A percentile compares a stretch with the other conserved stretches of the same genome.
Evolutionary conservation across 2,329 filamentous ascomycete species (phyloP).

Genomic region (Talaromyces sp.): DNA sequence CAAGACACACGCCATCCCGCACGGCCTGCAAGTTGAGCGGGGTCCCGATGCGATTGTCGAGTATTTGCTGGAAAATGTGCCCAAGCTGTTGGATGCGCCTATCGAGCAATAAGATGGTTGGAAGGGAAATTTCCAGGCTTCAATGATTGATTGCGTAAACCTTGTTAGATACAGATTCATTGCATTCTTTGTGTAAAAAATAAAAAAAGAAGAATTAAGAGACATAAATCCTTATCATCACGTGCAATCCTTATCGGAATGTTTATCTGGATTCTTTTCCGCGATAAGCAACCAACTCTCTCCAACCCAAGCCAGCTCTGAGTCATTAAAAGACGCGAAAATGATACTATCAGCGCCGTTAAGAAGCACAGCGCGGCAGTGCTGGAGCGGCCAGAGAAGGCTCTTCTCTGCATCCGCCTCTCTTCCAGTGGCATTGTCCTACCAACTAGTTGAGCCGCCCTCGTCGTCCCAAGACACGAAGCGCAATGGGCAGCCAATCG

Average conservation of each 20-base stretch:
- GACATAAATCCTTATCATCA: not conserved
- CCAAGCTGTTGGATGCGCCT: slow-evolving; percentile 26
- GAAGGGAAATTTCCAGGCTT: not conserved
- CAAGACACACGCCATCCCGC: slow-evolving; percentile 38
- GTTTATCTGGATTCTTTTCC: not conserved
- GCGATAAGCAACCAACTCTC: not conserved
- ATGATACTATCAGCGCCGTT: not conserved
- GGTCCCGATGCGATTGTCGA: slow-evolving; percentile 39
- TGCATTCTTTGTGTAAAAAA: not conserved
- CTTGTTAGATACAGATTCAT: not conserved
- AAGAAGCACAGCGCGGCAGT: not conserved
- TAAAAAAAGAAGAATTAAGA: not conserved
- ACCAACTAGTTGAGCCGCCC: slow-evolving; percentile 31
- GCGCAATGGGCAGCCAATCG: slow-evolving; percentile 54
- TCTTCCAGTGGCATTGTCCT: slow-evolving; percentile 25
- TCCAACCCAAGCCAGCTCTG: not conserved
- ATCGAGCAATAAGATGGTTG: not conserved
- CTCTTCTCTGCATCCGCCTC: slow-evolving; percentile 26
- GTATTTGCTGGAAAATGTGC: slow-evolving; percentile 36
- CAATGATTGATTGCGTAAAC: not conserved
- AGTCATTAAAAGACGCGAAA: not conserved
- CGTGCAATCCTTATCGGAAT: not conserved
- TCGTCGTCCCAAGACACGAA: slow-evolving; percentile 18
- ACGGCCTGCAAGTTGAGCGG: slow-evolving; percentile 36
- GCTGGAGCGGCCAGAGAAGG: not conserved